Evolutionary conservation across 192 early-diverging fungal genomes (phyloP), one percentile per base, ranked within the genome.

Genomic region (Dispira simplex): DNA sequence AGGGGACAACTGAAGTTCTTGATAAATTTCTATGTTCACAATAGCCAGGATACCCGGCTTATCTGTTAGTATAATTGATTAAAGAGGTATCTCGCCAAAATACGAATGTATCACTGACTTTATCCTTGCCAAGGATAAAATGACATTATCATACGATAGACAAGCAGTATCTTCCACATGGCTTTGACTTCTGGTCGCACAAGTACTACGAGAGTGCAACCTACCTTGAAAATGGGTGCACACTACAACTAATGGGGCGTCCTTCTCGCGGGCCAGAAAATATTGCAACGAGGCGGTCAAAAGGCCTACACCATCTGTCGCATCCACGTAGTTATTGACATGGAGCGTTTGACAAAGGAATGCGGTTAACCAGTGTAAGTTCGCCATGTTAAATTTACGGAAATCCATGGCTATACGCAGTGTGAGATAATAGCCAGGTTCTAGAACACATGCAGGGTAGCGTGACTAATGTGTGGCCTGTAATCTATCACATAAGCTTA

Each of bases 171-270:
- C 1, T 1, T 39, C 6, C 6, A 39, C 32, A n/a, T 39, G 32
- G 32, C 32, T 4, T 39, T 39, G 32, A 1, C 6, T 39, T 4
- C 32, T 6, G 18, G 21, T 49, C 48, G 48, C 48, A 16, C 16
- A 49, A 16, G 21, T 21, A 21, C 21, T 49, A 21, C 3, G 21
- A 49, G 48, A 4, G 48, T 4, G 4, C 48, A 49, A 56, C 58
- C 43, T 21, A 60, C 54, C 54, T 27, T 60, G 32, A 44, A 60
- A 60, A 27, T 60, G 58, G 3, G 58, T 60, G 28, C 18, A 28
- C 39, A 27, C 58, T 3, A 60, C 13, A 44, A 60, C 44, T 27
- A 16, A 12, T 11, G 58, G 58, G 27, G 32, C 32, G 27, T 11
- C n/a, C 43, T 60, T 8, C 10, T 11, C 13, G 6, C 27, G 26